Base-by-base conservation (phyloP, 306 rosid genomes). In the Boehmeria nivea region DNA sequence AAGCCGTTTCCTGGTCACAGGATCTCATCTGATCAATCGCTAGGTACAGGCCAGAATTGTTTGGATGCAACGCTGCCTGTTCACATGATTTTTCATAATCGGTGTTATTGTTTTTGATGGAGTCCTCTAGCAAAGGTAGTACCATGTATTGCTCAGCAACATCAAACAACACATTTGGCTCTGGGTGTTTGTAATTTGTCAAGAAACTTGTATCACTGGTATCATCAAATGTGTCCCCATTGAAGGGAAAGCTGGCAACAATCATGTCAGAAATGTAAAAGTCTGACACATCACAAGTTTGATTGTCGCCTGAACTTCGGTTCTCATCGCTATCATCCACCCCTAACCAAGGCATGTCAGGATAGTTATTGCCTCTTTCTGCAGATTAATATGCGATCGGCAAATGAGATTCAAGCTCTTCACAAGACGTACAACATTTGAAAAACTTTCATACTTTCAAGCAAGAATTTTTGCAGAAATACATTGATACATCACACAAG, bases 181-280 rank as follows among this genome's bases (percentile, higher is more conserved):
- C 93, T 16, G 79, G 27, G 59, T 69, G 76, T 62, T 56, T 75
- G 69, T 81, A 84, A 47, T 75, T 83, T 34, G 83, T 64, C 56
- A 78, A 74, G 74, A 58, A 76, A 76, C 67, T 80, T 12, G 48
- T 52, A 70, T 77, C 82, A 26, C 65, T 42, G 27, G 69, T 52
- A 57, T 71, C 81, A 69, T 77, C 76, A 63, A 78, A 81, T 52
- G 70, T 64, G 66, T 61, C 69, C 50, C 64, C 86, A 51, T 73
- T 64, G 56, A 84, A 63, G 15, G 99, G 93, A 71, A 84, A 78
- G 81, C 75, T 82, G 5, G 95, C 38, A n/a, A 91, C 60, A 60
- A 91, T 87, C 96, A 87, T 91, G 72, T 91, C 99, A 59, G 99
- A 84, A 64, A 91, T 71, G 79, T 76, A 84, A 72, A 87, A 91